A percentile compares a stretch with the other conserved stretches of the same genome.
Conservation (phyloP, 768 basidiomycete species). For the Pholiota molesta region DNA sequence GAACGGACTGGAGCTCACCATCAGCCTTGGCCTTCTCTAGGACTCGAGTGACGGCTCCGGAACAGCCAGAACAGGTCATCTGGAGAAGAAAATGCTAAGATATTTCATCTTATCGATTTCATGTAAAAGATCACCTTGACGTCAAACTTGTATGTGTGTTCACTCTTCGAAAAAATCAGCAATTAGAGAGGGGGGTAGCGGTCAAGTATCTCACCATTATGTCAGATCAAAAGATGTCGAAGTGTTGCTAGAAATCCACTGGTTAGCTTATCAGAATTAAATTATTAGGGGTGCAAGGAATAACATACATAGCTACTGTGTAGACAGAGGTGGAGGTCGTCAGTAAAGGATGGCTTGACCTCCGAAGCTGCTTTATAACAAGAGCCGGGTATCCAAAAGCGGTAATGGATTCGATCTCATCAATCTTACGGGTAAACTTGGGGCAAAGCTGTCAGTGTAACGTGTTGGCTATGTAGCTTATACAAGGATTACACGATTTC, state of each 20-base stretch:
- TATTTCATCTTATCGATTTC: not conserved
- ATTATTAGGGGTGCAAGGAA: not conserved
- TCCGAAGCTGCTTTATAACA: slow-evolving; percentile 23
- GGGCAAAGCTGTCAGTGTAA: not conserved
- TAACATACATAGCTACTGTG: not conserved
- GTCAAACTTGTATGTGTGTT: slow-evolving; percentile 74
- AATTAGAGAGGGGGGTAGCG: not conserved
- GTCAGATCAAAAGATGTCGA: not conserved
- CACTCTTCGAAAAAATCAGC: slow-evolving; percentile 17
- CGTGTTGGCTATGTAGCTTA: not conserved
- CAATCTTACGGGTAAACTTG: not conserved
- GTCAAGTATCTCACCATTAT: slow-evolving; percentile 10
- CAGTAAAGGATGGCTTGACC: not conserved
- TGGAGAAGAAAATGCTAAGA: slow-evolving; percentile 26
- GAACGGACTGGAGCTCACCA: slow-evolving; percentile 23
- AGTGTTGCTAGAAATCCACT: not conserved
- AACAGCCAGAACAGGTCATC: slow-evolving; percentile 92
- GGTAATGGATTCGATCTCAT: slow-evolving; percentile 11
- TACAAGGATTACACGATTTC: not conserved
- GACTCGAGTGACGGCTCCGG: slow-evolving; percentile 77
- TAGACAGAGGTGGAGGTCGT: not conserved
- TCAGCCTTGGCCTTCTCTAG: slow-evolving; percentile 67
- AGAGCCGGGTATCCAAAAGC: slow-evolving; percentile 16
- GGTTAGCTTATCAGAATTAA: not conserved
- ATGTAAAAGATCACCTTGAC: slow-evolving; percentile 66